Evolutionary conservation across 495 filamentous ascomycete genomes (phyloP).

Genomic region (Podospora fimiseda): DNA sequence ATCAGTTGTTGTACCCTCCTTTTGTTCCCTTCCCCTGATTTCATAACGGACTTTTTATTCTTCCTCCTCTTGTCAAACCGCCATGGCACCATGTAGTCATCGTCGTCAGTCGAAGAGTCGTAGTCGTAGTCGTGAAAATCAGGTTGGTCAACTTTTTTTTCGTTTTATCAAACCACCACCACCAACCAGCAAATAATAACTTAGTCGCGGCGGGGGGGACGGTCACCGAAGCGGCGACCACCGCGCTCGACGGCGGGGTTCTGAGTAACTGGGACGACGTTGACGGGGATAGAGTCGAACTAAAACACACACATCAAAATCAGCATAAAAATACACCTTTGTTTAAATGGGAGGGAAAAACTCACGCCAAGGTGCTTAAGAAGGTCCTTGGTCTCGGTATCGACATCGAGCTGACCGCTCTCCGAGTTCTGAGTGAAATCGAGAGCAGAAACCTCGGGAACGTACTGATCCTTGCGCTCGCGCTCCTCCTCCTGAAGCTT

Average conservation of each 20-base stretch:
- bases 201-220: constrained; percentile 41
- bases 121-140: constrained; percentile 10
- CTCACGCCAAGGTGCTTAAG: constrained; percentile 96
- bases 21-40: neutral
- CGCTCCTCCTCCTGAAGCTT: constrained; percentile 99
- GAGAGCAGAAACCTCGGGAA: constrained; percentile 95
- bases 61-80: constrained; percentile 39
- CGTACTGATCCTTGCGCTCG: constrained; percentile 99
- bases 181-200: constrained; percentile 14
- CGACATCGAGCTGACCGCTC: constrained; percentile 87
- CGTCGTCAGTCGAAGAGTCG: constrained; percentile 9
- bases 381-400: constrained; percentile 94
- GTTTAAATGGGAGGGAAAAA: constrained; percentile 23
- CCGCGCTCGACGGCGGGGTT: constrained; percentile 78
- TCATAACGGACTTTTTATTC: constrained; percentile 38
- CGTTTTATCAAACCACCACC: neutral
- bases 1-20: neutral
- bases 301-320: constrained; percentile 29
- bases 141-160: constrained; percentile 8
- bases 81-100: constrained; percentile 27
- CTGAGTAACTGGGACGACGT: constrained; percentile 81
- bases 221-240: constrained; percentile 46
- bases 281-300: constrained; percentile 97
- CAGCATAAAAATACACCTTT: too few relatives aligned
- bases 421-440: constrained; percentile 91